Conservation (phyloP, 2,329 filamentous ascomycete species). For the Geoglossum cookeanum region DNA sequence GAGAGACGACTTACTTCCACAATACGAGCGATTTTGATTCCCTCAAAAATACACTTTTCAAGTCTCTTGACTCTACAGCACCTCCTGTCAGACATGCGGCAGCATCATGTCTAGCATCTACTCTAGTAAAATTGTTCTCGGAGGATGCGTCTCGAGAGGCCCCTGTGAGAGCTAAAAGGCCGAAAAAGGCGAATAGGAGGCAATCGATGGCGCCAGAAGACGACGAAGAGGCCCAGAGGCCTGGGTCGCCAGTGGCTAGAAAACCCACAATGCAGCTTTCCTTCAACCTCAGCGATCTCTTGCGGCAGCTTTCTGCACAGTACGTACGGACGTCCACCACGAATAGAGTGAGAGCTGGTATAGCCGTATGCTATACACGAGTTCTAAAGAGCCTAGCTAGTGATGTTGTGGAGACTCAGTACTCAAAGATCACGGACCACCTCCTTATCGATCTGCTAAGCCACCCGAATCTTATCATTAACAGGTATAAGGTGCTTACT, state of each 20-base stretch:
- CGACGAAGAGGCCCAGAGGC: constrained; percentile 59
- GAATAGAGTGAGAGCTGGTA: constrained; percentile 61
- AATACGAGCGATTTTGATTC: constrained; percentile 83
- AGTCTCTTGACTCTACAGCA: constrained; percentile 62
- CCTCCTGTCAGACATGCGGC: constrained; percentile 65
- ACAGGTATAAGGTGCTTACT: constrained; percentile 72
- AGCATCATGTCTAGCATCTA: constrained; percentile 65
- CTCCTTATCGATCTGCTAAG: constrained; percentile 65
- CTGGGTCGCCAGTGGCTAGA: constrained; percentile 57
- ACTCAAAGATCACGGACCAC: constrained; percentile 62
- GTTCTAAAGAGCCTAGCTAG: constrained; percentile 64
- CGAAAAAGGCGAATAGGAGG: constrained; percentile 55
- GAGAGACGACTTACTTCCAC: constrained; percentile 62
- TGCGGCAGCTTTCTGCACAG: constrained; percentile 60
- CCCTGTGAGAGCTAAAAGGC: constrained; percentile 42
- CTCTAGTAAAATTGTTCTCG: constrained; percentile 65
- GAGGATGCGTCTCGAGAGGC: constrained; percentile 33
- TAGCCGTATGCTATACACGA: constrained; percentile 74
- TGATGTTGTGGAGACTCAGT: constrained; percentile 64
- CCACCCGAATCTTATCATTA: constrained; percentile 54
- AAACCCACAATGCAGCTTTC: constrained; percentile 51
- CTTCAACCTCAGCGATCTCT: constrained; percentile 57
- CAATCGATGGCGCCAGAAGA: constrained; percentile 37
- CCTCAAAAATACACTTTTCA: constrained; percentile 65
- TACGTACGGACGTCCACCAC: constrained; percentile 63